Base-by-base conservation (phyloP, 768 basidiomycete genomes). In the Termitomyces sp. region DNA sequence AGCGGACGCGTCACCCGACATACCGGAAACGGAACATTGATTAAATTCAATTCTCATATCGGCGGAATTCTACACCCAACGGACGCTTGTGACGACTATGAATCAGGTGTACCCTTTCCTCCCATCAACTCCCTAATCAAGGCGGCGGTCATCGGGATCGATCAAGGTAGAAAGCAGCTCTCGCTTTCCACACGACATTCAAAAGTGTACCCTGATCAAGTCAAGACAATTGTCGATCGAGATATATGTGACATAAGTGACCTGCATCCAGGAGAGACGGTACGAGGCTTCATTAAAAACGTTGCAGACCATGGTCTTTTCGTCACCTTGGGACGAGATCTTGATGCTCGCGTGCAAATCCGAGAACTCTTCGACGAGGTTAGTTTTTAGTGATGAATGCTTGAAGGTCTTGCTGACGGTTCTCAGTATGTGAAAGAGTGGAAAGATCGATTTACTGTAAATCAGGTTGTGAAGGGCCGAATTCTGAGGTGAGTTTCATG, bases 291-390 rank as follows among this genome's bases (percentile, higher is more conserved):
- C 66, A 81, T 98, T 66, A 97, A 93, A 73, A 91, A 83, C 63
- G 77, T 98, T 32, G 80, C 84, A 17, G 88, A 93, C 45, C 86
- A 89, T 66, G 96, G 96, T 16, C 66, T 99, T 19, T 98, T 97
- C 63, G 92, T 99, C 3, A 83, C 83, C 27, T 72, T 99, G 35
- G 93, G 91, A 10, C 81, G 87, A 30, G 79, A 80, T n/a, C 75
- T 97, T 27, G 92, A 94, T 65, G 94, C 89, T 55, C 85, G 95
- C 17, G 86, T 99, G 27, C 93, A 96, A 72, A 98, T 98, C 67
- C 85, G 81, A 66, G 92, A 97, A 71, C 79, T 96, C 5, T 97
- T 96, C 67, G 91, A 97, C 65, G 93, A 94, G 57, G 81, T 81
- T 45, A 43, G 75, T 82, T 52, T 28, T 56, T 17, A 12, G 17